Percentiles rank a stretch among this genome's conserved stretches.
These are phyloP conservation scores for Amphicarpaea edgeworthii DNA, from an alignment of 306 rosid species.

Conservation along the genomic window DNA sequence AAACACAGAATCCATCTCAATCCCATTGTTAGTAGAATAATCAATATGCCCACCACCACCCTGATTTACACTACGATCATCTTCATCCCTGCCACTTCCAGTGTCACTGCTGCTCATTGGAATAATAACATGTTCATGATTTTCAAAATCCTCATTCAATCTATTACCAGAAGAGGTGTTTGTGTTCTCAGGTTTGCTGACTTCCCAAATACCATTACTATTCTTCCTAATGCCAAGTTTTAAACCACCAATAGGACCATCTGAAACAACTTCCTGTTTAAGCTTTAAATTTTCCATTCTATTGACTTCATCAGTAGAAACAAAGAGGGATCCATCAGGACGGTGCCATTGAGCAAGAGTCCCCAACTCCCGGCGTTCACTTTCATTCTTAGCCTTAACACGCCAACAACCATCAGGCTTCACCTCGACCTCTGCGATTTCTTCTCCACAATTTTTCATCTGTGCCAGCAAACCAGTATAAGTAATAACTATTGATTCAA, in stretches of 20 bases:
- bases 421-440: constrained; percentile 87
- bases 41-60: constrained; percentile 74
- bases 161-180: constrained; percentile 66
- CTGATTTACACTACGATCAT: constrained; percentile 93
- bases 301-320: constrained; percentile 53
- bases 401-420: constrained; percentile 99
- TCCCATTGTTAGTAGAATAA: constrained; percentile 68
- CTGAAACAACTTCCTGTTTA: constrained; percentile 87
- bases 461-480: constrained; percentile 48
- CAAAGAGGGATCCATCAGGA: constrained; percentile 72
- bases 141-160: constrained; percentile 64
- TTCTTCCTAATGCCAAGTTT: constrained; percentile 84
- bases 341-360: constrained; percentile 81
- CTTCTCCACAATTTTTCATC: constrained; percentile 94
- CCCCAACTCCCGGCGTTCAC: constrained; percentile 78
- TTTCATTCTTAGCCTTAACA: constrained; percentile 82
- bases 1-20: constrained; percentile 78
- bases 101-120: constrained; percentile 98
- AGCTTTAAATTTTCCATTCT: constrained; percentile 67
- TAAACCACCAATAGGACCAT: constrained; percentile 72
- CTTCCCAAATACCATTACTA: constrained; percentile 82
- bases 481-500: constrained; percentile 21
- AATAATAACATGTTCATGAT: constrained; percentile 71
- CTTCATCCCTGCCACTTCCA: constrained; percentile 88
- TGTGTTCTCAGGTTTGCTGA: constrained; percentile 76